Conservation (phyloP, 2,329 filamentous ascomycete genomes). For the Trichoderma sp. region DNA sequence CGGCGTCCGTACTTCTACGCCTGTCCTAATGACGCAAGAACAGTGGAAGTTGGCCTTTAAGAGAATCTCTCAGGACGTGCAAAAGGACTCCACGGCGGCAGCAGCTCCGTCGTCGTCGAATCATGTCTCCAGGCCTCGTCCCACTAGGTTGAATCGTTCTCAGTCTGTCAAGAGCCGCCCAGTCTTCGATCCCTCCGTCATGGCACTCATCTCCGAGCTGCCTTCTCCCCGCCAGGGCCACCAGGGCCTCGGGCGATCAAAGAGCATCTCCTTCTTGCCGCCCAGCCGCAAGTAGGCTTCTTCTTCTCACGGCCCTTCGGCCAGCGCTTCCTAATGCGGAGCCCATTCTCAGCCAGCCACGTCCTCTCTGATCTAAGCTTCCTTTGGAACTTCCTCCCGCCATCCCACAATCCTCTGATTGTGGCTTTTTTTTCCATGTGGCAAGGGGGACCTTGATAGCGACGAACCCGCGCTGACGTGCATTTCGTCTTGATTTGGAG, state of each 20-base stretch:
- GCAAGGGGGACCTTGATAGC: background rate
- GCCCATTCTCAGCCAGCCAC: slow-evolving; percentile 9
- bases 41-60: slow-evolving; percentile 17
- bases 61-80: background rate
- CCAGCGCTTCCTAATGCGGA: background rate
- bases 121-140: background rate
- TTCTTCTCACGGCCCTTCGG: background rate
- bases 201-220: slow-evolving; percentile 13
- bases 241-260: background rate
- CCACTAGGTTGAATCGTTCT: background rate
- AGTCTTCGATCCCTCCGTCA: slow-evolving; percentile 16
- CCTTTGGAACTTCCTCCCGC: background rate
- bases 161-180: slow-evolving; percentile 8
- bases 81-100: background rate
- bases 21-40: slow-evolving; percentile 14
- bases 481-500: background rate
- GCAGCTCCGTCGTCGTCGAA: background rate
- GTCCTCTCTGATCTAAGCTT: background rate
- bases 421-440: background rate
- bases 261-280: slow-evolving; percentile 6
- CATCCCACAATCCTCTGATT: background rate
- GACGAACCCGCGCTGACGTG: background rate
- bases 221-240: background rate
- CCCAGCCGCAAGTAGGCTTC: background rate
- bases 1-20: background rate